Conservation (phyloP, 2,329 filamentous ascomycete genomes). For the Paecilomyces fulvus region DNA sequence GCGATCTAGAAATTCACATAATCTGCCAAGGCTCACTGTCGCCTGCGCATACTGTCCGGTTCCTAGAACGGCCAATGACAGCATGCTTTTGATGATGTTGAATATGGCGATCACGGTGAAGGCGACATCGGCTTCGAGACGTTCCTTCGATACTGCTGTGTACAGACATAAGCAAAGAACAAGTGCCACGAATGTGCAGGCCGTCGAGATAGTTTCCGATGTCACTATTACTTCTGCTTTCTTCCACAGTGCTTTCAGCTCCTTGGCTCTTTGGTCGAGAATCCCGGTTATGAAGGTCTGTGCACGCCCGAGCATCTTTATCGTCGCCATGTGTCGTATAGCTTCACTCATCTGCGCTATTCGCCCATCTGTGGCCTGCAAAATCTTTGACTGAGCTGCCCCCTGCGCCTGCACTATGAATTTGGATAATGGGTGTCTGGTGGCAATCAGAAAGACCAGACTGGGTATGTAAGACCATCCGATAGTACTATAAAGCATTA, state of each 20-base stretch:
- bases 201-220: constrained; percentile 6
- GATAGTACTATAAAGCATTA: constrained; percentile 5
- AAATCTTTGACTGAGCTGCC: constrained; percentile 5
- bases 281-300: constrained; percentile 6
- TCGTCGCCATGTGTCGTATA: constrained; percentile 5
- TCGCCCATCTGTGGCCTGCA: constrained; percentile 5
- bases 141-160: constrained; percentile 1
- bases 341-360: constrained; percentile 6
- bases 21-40: constrained; percentile 4
- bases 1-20: constrained; percentile 5
- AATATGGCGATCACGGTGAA: constrained; percentile 8
- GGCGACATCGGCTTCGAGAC: constrained; percentile 5
- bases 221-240: constrained; percentile 7
- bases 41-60: constrained; percentile 9
- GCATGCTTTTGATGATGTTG: constrained; percentile 9
- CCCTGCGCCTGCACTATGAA: constrained; percentile 6
- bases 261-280: constrained; percentile 3
- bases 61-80: constrained; percentile 6
- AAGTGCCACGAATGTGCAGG: constrained; percentile 4
- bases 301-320: constrained; percentile 7
- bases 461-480: constrained; percentile 9
- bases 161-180: constrained; percentile 4
- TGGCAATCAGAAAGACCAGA: constrained; percentile 5
- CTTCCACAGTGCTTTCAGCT: constrained; percentile 7
- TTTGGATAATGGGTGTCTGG: constrained; percentile 6